Conservation (phyloP, 108 stramenopile genomes). For the Nitzschia sp. region DNA sequence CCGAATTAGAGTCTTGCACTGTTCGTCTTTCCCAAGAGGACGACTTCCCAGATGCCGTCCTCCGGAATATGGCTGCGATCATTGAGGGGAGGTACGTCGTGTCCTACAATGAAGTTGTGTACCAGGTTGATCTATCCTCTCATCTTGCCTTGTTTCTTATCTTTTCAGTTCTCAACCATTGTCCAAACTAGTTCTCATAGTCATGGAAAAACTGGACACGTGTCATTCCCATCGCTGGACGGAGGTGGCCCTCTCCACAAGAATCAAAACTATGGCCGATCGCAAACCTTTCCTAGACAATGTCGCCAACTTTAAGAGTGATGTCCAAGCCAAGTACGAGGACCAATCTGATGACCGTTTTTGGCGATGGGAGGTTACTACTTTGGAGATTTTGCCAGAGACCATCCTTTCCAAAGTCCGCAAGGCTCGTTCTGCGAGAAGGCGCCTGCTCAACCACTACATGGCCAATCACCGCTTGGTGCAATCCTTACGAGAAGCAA, state of each 20-base stretch:
- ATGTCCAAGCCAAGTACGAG: constrained; percentile 29
- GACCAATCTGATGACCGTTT: constrained; percentile 41
- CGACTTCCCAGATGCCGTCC: constrained; percentile 51
- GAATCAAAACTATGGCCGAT: constrained; percentile 64
- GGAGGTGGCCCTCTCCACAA: constrained; percentile 47
- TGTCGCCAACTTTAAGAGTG: not conserved
- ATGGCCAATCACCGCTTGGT: constrained; percentile 54
- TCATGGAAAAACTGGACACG: constrained; percentile 33
- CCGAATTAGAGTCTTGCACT: not conserved
- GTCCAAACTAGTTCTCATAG: constrained; percentile 41
- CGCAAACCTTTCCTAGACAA: constrained; percentile 54
- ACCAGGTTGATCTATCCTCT: not conserved
- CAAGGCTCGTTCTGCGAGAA: constrained; percentile 59
- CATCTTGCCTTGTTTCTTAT: not conserved
- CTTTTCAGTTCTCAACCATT: constrained; percentile 45
- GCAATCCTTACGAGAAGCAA: constrained; percentile 48
- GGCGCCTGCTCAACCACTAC: constrained; percentile 51
- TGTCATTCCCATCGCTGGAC: constrained; percentile 37
- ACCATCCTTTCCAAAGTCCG: constrained; percentile 45
- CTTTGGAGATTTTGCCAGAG: constrained; percentile 54
- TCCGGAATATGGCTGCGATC: constrained; percentile 47
- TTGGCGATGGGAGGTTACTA: constrained; percentile 81
- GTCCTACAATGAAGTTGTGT: not conserved
- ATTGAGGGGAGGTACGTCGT: constrained; percentile 61
- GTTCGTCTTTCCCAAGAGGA: constrained; percentile 18